Evolutionary conservation across 78 protist genomes (phyloP), one percentile per base, ranked within the genome.

Genomic region (Pelomyxa schiedti): DNA sequence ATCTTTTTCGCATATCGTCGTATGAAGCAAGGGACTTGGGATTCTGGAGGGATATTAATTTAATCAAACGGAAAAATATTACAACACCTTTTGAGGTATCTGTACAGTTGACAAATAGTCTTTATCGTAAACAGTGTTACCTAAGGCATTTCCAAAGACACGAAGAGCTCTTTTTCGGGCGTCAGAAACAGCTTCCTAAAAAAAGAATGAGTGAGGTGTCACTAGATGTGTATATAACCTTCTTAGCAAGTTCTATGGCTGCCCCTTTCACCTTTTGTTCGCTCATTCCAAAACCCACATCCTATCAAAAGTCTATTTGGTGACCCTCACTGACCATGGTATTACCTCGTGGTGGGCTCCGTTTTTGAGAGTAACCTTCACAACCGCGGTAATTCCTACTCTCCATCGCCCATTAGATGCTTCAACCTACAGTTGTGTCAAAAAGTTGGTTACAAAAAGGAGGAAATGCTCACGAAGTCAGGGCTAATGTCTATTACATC

Each of bases 121-220:
- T 65, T 43, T 79, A 58, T 87, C 86, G 28, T 84, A 87, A 0
- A 87, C 36, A 2, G 65, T 71, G 38, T 79, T 69, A 71, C 93
- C 93, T 4, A 89, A 41, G n/a, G 74, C 82, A 39, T 80, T 75
- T 9, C 93, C 93, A 75, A 89, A 89, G 8, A 64, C 29, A 36
- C 86, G 52, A 8, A 89, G 80, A 39, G 84, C 72, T 65, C 93
- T 81, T 72, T 89, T 89, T 4, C 65, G 22, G 5, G 88, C 91
- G 77, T 89, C 93, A 8, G 91, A 58, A 38, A 89, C 90, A 4
- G 91, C 90, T 58, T 84, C 88, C 74, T 89, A 83, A 69, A 68
- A 83, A 24, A 86, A 83, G 4, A 74, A 66, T 43, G 83, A 86
- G 9, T 83, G 38, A 4, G 91, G 83, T 7, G 30, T 41, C 36